phyloP scores from a whole-genome alignment of 345 rosid species.

The Raphanus sativus region DNA sequence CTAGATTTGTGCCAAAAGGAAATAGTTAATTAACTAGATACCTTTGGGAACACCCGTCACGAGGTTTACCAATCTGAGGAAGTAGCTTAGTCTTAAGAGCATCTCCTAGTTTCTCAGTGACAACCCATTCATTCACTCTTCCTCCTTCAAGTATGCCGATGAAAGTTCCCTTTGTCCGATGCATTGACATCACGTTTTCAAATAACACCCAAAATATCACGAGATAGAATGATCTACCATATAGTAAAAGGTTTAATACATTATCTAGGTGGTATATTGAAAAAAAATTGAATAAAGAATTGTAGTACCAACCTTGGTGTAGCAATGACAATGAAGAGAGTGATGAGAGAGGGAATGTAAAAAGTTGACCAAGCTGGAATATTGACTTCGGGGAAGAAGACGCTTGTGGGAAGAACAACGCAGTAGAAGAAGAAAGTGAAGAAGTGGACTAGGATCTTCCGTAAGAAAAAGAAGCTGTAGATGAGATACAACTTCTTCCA shows the following conservation, averaged over 20 bases:
- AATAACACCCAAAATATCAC: constrained; percentile 53
- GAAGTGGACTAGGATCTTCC: constrained; percentile 37
- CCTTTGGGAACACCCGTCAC: constrained; percentile 54
- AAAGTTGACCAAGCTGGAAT: constrained; percentile 38
- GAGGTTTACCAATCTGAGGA: constrained; percentile 46
- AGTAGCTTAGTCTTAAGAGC: constrained; percentile 48
- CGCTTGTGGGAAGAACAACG: constrained; percentile 34
- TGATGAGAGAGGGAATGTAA: constrained; percentile 32
- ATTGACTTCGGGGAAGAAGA: constrained; percentile 32
- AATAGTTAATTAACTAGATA: constrained; percentile 4
- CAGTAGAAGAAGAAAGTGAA: constrained; percentile 39
- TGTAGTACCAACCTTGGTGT: constrained; percentile 29
- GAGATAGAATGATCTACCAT: constrained; percentile 51
- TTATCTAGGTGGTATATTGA: background rate
- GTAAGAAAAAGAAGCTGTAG: constrained; percentile 36
- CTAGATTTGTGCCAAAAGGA: no score
- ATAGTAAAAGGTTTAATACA: background rate
- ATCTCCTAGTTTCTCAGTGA: constrained; percentile 82
- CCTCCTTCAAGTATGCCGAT: constrained; percentile 76
- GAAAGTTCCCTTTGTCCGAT: constrained; percentile 54
- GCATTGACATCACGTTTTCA: constrained; percentile 58
- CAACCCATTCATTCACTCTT: constrained; percentile 90
- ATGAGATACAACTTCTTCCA: constrained; percentile 36
- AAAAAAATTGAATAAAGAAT: background rate
- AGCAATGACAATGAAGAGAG: constrained; percentile 20